Conservation (phyloP, 78 protist genomes). For the Cyanophora paradoxa region DNA sequence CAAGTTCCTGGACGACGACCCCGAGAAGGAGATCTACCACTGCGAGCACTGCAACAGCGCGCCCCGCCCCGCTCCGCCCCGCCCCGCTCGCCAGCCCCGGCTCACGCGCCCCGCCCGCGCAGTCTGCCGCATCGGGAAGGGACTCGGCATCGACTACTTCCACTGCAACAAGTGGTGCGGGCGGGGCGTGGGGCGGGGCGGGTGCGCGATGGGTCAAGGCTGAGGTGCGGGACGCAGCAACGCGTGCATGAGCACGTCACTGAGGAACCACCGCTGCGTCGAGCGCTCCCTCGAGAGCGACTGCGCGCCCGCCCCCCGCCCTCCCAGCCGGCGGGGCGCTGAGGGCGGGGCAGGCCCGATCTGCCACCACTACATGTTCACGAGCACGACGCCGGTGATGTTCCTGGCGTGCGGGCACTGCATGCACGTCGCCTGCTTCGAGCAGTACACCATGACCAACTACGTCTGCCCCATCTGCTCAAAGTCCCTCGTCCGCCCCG, state of each 20-base stretch:
- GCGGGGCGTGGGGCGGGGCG: no score
- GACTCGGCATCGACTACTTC: conserved; percentile 15
- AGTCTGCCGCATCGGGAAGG: background rate
- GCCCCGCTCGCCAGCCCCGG: no score
- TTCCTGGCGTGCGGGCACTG: conserved; percentile 51
- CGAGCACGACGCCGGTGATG: conserved; percentile 12
- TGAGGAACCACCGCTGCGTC: conserved; percentile 36
- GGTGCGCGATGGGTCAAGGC: no score
- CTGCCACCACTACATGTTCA: conserved; percentile 57
- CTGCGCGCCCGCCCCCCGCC: no score
- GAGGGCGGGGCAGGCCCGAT: no score
- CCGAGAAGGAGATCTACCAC: conserved; percentile 20
- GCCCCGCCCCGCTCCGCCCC: no score
- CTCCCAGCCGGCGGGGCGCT: no score
- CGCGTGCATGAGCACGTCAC: background rate
- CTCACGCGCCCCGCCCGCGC: conserved; percentile 24
- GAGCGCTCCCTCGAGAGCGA: conserved; percentile 23
- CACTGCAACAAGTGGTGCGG: no score
- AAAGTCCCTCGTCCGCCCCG: no score
- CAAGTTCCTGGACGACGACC: conserved; percentile 22
- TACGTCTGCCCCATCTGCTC: conserved; percentile 55
- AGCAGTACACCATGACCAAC: background rate
- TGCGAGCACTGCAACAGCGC: conserved; percentile 15
- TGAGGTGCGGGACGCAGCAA: no score
- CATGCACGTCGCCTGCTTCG: conserved; percentile 41